Base-by-base conservation (phyloP, 202 grass and related monocot species). In the Schoenoplectus tabernaemontani region DNA sequence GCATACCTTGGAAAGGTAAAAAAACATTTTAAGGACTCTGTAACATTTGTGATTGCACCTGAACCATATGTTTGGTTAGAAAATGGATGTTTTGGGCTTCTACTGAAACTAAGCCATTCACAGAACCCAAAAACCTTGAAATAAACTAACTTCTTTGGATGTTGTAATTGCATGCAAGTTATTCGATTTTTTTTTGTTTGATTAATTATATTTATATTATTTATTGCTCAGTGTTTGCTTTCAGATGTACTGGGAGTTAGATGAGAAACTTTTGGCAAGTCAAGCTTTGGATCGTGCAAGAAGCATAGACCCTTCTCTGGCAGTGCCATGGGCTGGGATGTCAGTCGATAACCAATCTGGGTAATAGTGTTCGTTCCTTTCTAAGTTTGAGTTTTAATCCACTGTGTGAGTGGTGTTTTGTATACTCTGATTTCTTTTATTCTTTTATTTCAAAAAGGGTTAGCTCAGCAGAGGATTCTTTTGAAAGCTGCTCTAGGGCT, bases 321-420 rank as follows among this genome's bases (percentile, higher is more conserved):
- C 91, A 76, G 89, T 97, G 56, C 89, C 95, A 71, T 97, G 95
- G 95, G 95, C 95, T 81, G 95, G 91, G 82, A 93, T 94, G 87
- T 88, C 91, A 2, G 84, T 87, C 59, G 87, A 90, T 78, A 77
- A 90, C 47, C 87, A 89, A 64, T 80, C 61, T 79, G 78, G 87
- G 94, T 93, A 91, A 30, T 46, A 17, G 28, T 17, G 9, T 54
- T 86, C 16, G 68, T 26, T 56, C 41, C n/a, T n/a, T 69, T 78
- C 57, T 37, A 78, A 58, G 69, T 57, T 28, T 57, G 23, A 7
- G 5, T 26, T 71, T 51, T 16, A 33, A 11, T 51, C 22, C 15
- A 51, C 44, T 34, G 24, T 26, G 1, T 9, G 39, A 54, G 17
- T 62, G 41, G 69, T 7, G 83, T 64, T 84, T 70, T 23, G 11